Percentiles rank a stretch among this genome's conserved stretches.
phyloP scores from a whole-genome alignment of 352 stramenopile species.

The Pythium coloratum region DNA sequence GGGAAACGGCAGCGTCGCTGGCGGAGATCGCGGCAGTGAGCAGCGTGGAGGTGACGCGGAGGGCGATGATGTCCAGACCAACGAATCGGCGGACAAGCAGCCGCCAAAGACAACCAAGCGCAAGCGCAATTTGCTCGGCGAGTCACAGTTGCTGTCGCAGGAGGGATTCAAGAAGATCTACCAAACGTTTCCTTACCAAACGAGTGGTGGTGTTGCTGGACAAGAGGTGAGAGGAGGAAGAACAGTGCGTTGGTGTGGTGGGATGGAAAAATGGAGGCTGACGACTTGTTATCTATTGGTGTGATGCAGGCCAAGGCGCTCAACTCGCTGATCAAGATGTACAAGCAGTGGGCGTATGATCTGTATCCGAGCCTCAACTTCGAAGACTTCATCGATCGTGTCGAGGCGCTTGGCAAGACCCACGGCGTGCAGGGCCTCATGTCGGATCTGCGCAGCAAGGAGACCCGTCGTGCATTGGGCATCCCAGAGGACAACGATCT shows the following conservation, averaged over 20 bases:
- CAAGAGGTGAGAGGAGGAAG: slow-evolving; percentile 42
- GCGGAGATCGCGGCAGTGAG: not conserved
- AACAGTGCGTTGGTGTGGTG: not conserved
- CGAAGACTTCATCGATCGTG: slow-evolving; percentile 75
- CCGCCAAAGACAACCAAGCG: slow-evolving; percentile 23
- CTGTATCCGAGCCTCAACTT: slow-evolving; percentile 82
- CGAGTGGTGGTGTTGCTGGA: slow-evolving; percentile 47
- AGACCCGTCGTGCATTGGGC: slow-evolving; percentile 40
- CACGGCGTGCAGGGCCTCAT: slow-evolving; percentile 61
- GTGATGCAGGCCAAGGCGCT: slow-evolving; percentile 53
- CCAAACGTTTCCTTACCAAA: slow-evolving; percentile 69
- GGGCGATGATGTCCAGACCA: not conserved
- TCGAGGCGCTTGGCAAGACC: slow-evolving; percentile 57
- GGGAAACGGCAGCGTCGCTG: slow-evolving; percentile 10
- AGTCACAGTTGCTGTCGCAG: slow-evolving; percentile 60
- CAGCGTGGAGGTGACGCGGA: not conserved
- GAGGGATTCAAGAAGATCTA: slow-evolving; percentile 75
- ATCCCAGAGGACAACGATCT: slow-evolving; percentile 23
- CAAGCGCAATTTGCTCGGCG: slow-evolving; percentile 60
- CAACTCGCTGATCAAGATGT: slow-evolving; percentile 68
- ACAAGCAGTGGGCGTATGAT: slow-evolving; percentile 87
- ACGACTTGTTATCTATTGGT: not conserved
- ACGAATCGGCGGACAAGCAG: slow-evolving; percentile 7
- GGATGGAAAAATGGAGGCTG: not conserved
- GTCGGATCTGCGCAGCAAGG: slow-evolving; percentile 55